A percentile compares a stretch with the other conserved stretches of the same genome.
Conservation (phyloP, 2,329 filamentous ascomycete species). For the Fonsecaea pedrosoi region DNA sequence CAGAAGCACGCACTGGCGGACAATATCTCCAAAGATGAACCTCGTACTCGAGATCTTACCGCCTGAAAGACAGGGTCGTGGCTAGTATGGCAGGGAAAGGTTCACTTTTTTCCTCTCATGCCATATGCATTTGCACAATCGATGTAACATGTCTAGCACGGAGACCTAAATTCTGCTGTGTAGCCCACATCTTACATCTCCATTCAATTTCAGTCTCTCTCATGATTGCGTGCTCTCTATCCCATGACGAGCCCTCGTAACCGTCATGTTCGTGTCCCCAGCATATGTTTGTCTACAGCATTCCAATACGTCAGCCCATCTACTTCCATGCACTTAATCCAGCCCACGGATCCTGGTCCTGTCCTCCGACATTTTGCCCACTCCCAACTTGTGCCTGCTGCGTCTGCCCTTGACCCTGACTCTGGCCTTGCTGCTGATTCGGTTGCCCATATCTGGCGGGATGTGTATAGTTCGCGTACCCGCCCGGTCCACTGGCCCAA, state of each 20-base stretch:
- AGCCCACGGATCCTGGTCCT: slow-evolving; percentile 68
- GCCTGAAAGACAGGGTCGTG: too few relatives aligned
- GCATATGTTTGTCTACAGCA: not conserved
- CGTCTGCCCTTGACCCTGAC: slow-evolving; percentile 20
- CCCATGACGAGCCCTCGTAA: not conserved
- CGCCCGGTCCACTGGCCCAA: slow-evolving; percentile 59
- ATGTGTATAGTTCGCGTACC: slow-evolving; percentile 57
- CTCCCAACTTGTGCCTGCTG: slow-evolving; percentile 25
- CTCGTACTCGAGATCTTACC: too few relatives aligned
- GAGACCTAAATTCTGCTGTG: not conserved
- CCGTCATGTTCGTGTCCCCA: not conserved
- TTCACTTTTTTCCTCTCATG: not conserved
- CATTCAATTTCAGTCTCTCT: not conserved
- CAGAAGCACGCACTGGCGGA: too few relatives aligned
- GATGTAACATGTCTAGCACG: not conserved
- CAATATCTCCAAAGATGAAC: too few relatives aligned
- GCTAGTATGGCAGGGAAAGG: too few relatives aligned
- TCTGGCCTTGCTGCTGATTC: slow-evolving; percentile 43
- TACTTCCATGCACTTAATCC: slow-evolving; percentile 74
- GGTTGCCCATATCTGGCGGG: slow-evolving; percentile 50
- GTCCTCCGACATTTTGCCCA: slow-evolving; percentile 11
- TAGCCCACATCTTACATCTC: too few relatives aligned
- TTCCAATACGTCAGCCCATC: slow-evolving; percentile 10
- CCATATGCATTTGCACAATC: not conserved
- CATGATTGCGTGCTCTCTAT: not conserved